Evolutionary conservation across 345 rosid species (phyloP).

Genomic region (Rhizophora apiculata): DNA sequence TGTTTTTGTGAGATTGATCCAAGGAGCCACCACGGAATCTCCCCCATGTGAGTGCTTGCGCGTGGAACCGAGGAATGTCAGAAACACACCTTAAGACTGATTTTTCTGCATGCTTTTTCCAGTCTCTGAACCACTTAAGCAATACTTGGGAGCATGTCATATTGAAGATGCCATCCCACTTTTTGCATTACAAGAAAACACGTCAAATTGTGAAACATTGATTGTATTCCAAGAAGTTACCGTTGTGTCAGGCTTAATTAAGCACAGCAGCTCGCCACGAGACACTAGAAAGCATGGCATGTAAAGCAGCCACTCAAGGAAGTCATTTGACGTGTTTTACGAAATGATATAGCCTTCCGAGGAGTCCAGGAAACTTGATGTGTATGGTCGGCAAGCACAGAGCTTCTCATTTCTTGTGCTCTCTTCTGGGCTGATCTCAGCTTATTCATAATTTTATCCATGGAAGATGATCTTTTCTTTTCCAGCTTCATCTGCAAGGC

Average conservation of each 20-base stretch:
- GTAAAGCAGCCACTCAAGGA: constrained; percentile 87
- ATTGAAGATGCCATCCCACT: background rate
- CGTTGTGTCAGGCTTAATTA: constrained; percentile 15
- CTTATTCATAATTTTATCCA: constrained; percentile 92
- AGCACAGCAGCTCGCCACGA: constrained; percentile 4
- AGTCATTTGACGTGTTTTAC: constrained; percentile 53
- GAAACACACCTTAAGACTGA: background rate
- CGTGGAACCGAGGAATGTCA: too few relatives aligned
- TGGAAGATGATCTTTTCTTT: constrained; percentile 84
- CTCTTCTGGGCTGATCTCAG: constrained; percentile 83
- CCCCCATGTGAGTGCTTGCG: background rate
- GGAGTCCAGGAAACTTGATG: constrained; percentile 45
- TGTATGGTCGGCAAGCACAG: constrained; percentile 50
- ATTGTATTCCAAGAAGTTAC: constrained; percentile 24
- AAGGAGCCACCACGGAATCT: background rate
- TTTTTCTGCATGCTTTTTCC: background rate
- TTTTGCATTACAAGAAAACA: background rate
- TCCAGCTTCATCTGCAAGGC: constrained; percentile 88
- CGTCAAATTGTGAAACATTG: background rate
- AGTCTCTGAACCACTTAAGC: background rate
- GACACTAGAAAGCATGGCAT: constrained; percentile 66
- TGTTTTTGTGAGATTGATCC: too few relatives aligned
- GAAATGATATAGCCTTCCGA: constrained; percentile 39
- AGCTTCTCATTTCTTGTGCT: constrained; percentile 92
- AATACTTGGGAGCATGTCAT: background rate